Evolutionary conservation across 768 basidiomycete genomes (phyloP), one percentile per base, ranked within the genome.

Genomic region (Xerocomellus amylosporus): DNA sequence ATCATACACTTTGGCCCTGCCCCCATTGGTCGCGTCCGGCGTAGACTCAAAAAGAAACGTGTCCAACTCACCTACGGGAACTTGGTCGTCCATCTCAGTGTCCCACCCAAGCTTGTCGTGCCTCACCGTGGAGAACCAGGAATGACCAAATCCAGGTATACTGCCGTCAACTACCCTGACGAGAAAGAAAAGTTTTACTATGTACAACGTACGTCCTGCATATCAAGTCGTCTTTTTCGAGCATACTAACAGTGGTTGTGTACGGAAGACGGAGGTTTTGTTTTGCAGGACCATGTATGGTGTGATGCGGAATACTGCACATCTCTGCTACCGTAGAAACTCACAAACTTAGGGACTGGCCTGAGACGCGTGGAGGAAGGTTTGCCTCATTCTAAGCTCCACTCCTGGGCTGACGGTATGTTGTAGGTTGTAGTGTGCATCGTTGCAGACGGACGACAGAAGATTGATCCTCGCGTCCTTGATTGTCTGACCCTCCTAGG

Each of bases 321-420:
- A 89, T 70, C 74, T 90, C 19, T 91, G 90, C 65, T 83, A 89
- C 20, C 83, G 96, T 30, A 91, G 90, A 66, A 88, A 88, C 55
- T 93, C 90, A 10, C 90, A 92, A 63, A 97, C 93, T 5, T 98
- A 96, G 96, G 96, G 96, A 3, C 83, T 85, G n/a, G n/a, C n/a
- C n/a, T n/a, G n/a, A 4, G 93, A 96, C 42, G 88, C 93, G 5
- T 98, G 96, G 96, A 93, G 98, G 71, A 98, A 97, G 82, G 88
- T 84, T 46, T 20, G 34, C 19, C 7, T 44, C 26, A 30, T 45
- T 8, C 15, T 34, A n/a, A 57, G 17, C 48, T 22, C 17, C 8
- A 31, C 13, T 34, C 14, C 19, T 36, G n/a, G 8, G 8, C 13
- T 66, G 30, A 60, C 26, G 19, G 4, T 22, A 10, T 31, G 15